Conservation (phyloP, 805 yeast genomes). For the Wickerhamiella occidentalis region DNA sequence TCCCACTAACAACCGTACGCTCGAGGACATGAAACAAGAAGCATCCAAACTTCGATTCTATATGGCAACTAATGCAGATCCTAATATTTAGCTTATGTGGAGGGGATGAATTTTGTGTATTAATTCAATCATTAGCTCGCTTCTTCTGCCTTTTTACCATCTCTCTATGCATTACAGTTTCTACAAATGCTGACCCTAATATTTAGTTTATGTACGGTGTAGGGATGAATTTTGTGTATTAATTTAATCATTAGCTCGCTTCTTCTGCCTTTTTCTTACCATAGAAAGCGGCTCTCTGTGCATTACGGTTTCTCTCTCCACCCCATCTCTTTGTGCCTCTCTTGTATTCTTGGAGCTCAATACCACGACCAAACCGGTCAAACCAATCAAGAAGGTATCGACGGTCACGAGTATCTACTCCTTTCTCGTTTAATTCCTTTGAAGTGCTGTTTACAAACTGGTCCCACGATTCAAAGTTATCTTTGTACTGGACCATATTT, state of each 20-base stretch:
- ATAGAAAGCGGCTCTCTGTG: constrained; percentile 40
- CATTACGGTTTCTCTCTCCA: constrained; percentile 72
- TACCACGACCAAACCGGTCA: constrained; percentile 50
- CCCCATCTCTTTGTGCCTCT: constrained; percentile 70
- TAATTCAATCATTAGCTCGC: not conserved
- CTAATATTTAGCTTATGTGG: constrained; percentile 11
- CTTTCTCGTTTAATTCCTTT: constrained; percentile 52
- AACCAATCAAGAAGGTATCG: constrained; percentile 57
- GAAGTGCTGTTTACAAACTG: constrained; percentile 49
- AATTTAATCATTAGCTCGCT: not conserved
- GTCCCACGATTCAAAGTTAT: constrained; percentile 61
- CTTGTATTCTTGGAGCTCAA: constrained; percentile 43
- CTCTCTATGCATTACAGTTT: constrained; percentile 51
- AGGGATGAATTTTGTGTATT: too few species aligned
- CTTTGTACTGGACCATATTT: constrained; percentile 51
- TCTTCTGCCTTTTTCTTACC: constrained; percentile 27
- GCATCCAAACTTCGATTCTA: constrained; percentile 39
- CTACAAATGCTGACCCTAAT: too few species aligned
- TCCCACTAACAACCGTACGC: constrained; percentile 47
- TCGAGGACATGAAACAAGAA: constrained; percentile 59
- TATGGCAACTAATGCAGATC: constrained; percentile 19
- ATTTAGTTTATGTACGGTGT: too few species aligned
- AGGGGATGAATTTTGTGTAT: too few species aligned
- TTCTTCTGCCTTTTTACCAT: constrained; percentile 27
- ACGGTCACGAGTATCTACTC: constrained; percentile 61